Evolutionary conservation across 2,329 filamentous ascomycete species (phyloP).

Genomic region (Periconia sp.): DNA sequence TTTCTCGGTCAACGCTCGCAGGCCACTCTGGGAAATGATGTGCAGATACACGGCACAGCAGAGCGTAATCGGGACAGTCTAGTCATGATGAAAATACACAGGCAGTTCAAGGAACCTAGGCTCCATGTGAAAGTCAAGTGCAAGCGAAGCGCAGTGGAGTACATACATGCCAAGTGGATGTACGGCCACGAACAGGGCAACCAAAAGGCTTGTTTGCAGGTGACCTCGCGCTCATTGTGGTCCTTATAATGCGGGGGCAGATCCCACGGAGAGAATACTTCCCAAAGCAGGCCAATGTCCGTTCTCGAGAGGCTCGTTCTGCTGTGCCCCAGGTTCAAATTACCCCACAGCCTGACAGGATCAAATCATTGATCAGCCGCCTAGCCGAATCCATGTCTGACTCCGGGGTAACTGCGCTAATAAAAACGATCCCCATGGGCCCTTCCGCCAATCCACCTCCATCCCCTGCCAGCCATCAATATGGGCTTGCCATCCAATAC

Average conservation of each 20-base stretch:
- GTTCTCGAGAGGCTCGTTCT: not conserved
- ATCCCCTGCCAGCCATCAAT: constrained; percentile 4
- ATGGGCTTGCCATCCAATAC: not conserved
- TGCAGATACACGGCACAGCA: not conserved
- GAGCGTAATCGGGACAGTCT: too few species aligned
- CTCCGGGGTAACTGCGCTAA: constrained; percentile 6
- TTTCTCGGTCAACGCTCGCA: too few species aligned
- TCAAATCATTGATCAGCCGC: constrained; percentile 4
- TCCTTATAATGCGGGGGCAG: not conserved
- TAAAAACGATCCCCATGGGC: not conserved
- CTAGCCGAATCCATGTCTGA: constrained; percentile 5
- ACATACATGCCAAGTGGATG: not conserved
- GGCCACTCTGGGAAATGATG: not conserved
- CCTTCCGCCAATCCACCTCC: not conserved
- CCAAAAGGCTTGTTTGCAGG: constrained; percentile 6
- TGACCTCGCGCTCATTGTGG: not conserved
- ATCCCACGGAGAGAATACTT: not conserved
- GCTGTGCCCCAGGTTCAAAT: not conserved
- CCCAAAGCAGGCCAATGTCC: not conserved
- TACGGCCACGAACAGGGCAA: too few species aligned
- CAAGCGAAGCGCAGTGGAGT: not conserved
- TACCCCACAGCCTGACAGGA: not conserved
- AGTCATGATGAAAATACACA: not conserved
- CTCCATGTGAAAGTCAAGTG: constrained; percentile 2
- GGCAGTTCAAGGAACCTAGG: not conserved